Evolutionary conservation across 2,329 filamentous ascomycete species (phyloP), one percentile per base, ranked within the genome.

Genomic region (Colletotrichum falcatum): DNA sequence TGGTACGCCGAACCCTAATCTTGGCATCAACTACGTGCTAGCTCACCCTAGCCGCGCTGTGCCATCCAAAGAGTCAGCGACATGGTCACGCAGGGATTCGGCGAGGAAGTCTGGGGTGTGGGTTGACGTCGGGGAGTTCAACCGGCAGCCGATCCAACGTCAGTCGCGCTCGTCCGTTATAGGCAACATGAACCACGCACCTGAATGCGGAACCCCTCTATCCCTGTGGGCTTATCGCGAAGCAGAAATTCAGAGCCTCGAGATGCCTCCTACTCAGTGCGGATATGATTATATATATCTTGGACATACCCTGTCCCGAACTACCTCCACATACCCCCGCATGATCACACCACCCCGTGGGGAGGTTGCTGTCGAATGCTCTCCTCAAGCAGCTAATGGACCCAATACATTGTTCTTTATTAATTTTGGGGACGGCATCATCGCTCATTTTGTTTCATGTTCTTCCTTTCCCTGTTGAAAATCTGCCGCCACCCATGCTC

Each of bases 301-400:
- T 62, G 65, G 51, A 20, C 37, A 26, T 18, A 33, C 39, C 62
- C 42, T 70, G 55, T 30, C 39, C 9, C 20, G 42, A 26, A 20
- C 62, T n/a, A n/a, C n/a, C n/a, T n/a, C n/a, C n/a, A n/a, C n/a
- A n/a, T 56, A 54, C 39, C 62, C 37, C 66, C 66, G 62, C 62
- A 61, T 61, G 23, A 56, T 66, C 51, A 49, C 42, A 44, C 20
- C 28, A 44, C 66, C 62, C 66, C 62, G 61, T 26, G 66, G 62
- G 66, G 62, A 30, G 44, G 62, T 66, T 56, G 62, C 30, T 30
- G 20, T 51, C 6, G 23, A 16, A 28, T 12, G 33, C 12, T 20
- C 39, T 63, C 35, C 35, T 44, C 44, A 68, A n/a, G 58, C 44
- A 39, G n/a, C 33, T 8, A 33, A 61, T 35, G 39, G 14, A 28